Conservation (phyloP, 805 yeast species). For the Dipodascus albidus region DNA sequence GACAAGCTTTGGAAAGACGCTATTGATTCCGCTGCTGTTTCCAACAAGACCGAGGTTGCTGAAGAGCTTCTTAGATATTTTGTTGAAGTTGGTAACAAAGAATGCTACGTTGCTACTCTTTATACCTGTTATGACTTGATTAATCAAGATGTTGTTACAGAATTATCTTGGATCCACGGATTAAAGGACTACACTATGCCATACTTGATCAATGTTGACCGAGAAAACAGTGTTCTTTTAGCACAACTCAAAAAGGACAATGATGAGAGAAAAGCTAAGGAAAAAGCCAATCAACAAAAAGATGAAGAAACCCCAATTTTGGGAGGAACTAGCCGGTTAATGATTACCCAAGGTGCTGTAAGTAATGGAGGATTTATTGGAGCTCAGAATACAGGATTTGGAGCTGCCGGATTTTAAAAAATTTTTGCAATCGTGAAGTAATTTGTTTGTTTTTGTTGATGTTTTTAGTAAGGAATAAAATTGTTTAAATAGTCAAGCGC, state of each 20-base stretch:
- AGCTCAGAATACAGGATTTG: slow-evolving; percentile 10
- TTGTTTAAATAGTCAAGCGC: too few species aligned
- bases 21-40: slow-evolving; percentile 79
- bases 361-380: slow-evolving; percentile 19
- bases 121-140: slow-evolving; percentile 76
- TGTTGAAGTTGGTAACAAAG: slow-evolving; percentile 94
- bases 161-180: slow-evolving; percentile 81
- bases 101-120: slow-evolving; percentile 83
- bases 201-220: slow-evolving; percentile 71
- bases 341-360: slow-evolving; percentile 63
- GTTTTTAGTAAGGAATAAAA: neutral
- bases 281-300: slow-evolving; percentile 32
- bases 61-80: slow-evolving; percentile 83
- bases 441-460: neutral
- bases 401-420: neutral
- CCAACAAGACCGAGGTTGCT: slow-evolving; percentile 69
- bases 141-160: slow-evolving; percentile 73
- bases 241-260: slow-evolving; percentile 58
- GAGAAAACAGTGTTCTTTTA: slow-evolving; percentile 63
- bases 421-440: neutral
- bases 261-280: slow-evolving; percentile 55
- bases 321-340: slow-evolving; percentile 53
- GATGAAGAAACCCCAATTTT: slow-evolving; percentile 35
- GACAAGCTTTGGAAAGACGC: slow-evolving; percentile 95
- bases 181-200: slow-evolving; percentile 84